Conservation (phyloP, 2,329 filamentous ascomycete species). For the Xylogone sp. region DNA sequence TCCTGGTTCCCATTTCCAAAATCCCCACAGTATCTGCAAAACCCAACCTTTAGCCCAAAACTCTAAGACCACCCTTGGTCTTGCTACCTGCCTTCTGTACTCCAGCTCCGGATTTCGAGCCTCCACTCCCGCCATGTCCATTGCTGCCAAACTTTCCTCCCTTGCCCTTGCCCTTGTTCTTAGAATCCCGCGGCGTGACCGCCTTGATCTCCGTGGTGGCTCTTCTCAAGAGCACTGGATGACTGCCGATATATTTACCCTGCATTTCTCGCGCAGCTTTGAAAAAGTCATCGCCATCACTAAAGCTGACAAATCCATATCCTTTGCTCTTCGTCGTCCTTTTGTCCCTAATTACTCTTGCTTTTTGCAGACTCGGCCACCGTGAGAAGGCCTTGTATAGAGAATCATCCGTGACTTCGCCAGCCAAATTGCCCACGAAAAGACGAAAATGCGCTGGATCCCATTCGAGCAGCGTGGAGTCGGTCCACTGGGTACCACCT, state of each 20-base stretch:
- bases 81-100: constrained; percentile 61
- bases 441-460: constrained; percentile 90
- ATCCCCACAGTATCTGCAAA: neutral
- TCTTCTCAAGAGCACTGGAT: constrained; percentile 83
- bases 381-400: constrained; percentile 89
- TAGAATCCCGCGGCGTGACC: constrained; percentile 62
- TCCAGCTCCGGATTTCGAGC: constrained; percentile 41
- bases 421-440: constrained; percentile 94
- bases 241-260: constrained; percentile 97
- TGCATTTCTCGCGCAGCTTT: constrained; percentile 97
- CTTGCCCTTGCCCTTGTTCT: constrained; percentile 38
- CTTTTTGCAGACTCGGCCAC: constrained; percentile 86
- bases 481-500: constrained; percentile 90
- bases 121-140: constrained; percentile 28
- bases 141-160: constrained; percentile 33
- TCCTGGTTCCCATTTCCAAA: no score
- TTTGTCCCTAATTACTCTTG: constrained; percentile 91
- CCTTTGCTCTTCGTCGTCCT: constrained; percentile 94
- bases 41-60: constrained; percentile 46
- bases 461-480: constrained; percentile 88
- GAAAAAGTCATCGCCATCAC: constrained; percentile 94
- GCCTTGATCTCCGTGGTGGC: constrained; percentile 90
- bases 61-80: constrained; percentile 61
- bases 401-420: constrained; percentile 95
- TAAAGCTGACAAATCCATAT: constrained; percentile 95